Evolutionary conservation across 2,329 filamentous ascomycete species (phyloP).

Genomic region (Pseudogymnoascus sp.): DNA sequence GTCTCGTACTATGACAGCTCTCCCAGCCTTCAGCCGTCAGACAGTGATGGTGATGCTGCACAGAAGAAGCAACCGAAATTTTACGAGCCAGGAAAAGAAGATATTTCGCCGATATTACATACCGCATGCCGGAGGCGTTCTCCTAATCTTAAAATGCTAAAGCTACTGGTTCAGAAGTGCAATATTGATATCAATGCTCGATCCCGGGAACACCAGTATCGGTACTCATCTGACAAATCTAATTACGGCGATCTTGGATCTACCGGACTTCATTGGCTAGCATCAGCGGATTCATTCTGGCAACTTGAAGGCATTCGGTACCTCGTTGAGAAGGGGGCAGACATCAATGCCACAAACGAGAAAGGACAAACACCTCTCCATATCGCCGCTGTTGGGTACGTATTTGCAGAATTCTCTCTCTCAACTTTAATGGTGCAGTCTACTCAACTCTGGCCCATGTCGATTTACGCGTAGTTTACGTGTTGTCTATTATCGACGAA

Average conservation of each 20-base stretch:
- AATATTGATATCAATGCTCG: slow-evolving; percentile 27
- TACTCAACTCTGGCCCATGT: no score
- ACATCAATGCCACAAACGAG: slow-evolving; percentile 13
- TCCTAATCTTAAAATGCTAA: slow-evolving; percentile 30
- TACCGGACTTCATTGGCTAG: slow-evolving; percentile 13
- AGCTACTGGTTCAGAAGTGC: slow-evolving; percentile 29
- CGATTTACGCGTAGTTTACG: no score
- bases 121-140: slow-evolving; percentile 24
- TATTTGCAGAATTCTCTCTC: slow-evolving; percentile 7
- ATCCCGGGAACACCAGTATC: slow-evolving; percentile 12
- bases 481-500: no score
- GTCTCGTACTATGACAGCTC: background rate
- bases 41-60: slow-evolving; percentile 12
- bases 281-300: slow-evolving; percentile 12
- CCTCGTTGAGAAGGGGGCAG: slow-evolving; percentile 12
- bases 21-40: slow-evolving; percentile 11
- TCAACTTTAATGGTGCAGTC: background rate
- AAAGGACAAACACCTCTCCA: slow-evolving; percentile 17
- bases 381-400: slow-evolving; percentile 11
- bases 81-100: slow-evolving; percentile 5
- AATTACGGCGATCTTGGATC: slow-evolving; percentile 5
- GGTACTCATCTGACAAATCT: slow-evolving; percentile 9
- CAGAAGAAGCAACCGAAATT: background rate
- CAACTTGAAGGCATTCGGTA: slow-evolving; percentile 12
- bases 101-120: slow-evolving; percentile 19